phyloP scores from a whole-genome alignment of 306 rosid genomes.

The Dryas alaskensis region DNA sequence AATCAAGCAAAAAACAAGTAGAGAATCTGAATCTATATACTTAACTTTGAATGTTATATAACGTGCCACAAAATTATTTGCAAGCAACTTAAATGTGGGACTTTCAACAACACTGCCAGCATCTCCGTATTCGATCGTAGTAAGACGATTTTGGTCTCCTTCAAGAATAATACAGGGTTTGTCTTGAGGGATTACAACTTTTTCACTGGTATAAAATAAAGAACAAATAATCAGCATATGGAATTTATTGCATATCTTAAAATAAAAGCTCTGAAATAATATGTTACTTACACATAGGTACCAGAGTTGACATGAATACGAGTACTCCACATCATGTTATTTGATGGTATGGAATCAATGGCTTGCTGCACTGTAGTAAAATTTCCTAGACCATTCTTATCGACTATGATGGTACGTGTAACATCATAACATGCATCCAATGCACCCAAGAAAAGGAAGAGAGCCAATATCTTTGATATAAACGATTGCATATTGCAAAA shows the following conservation, averaged over 20 bases:
- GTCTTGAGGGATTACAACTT: constrained; percentile 16
- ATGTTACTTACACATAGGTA: constrained; percentile 10
- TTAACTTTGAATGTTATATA: no score
- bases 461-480: background rate
- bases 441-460: background rate
- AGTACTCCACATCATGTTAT: constrained; percentile 24
- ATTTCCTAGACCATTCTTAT: constrained; percentile 3
- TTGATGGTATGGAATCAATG: constrained; percentile 29
- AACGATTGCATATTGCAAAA: constrained; percentile 1
- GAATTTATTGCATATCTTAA: background rate
- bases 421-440: background rate
- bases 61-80: no score
- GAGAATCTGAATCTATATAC: no score
- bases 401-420: constrained; percentile 19
- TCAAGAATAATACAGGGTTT: constrained; percentile 28
- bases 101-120: background rate
- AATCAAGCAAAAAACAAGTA: background rate
- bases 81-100: background rate
- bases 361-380: constrained; percentile 34
- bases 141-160: constrained; percentile 12
- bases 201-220: constrained; percentile 27
- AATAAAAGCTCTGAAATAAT: no score
- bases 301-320: constrained; percentile 26
- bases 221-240: background rate
- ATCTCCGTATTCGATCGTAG: background rate